phyloP scores from a whole-genome alignment of 2,329 filamentous ascomycete species.

The Fusarium chaquense region DNA sequence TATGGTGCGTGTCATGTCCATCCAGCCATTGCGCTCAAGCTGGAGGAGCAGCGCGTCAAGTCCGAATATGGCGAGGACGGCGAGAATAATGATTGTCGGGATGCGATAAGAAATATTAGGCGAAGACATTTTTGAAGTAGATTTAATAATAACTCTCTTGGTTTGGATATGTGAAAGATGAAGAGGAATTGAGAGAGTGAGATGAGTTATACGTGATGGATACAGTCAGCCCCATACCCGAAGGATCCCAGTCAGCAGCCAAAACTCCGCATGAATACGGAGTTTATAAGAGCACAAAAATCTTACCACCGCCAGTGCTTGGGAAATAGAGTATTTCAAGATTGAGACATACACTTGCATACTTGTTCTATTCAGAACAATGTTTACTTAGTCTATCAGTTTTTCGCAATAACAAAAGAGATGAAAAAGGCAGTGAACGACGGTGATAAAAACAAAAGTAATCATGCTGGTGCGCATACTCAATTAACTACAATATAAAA shows the following conservation, averaged over 20 bases:
- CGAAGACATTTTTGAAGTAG: slow-evolving; percentile 12
- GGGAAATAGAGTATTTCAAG: neutral
- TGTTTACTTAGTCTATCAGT: neutral
- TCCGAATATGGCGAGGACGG: slow-evolving; percentile 34
- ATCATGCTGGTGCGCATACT: neutral
- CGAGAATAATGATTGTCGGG: slow-evolving; percentile 30
- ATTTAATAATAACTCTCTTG: neutral
- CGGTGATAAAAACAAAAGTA: neutral
- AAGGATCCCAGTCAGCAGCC: neutral
- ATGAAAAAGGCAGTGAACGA: too few species aligned
- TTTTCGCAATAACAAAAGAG: neutral
- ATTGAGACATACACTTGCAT: neutral
- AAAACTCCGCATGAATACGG: neutral
- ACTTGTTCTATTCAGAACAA: neutral
- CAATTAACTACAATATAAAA: slow-evolving; percentile 10
- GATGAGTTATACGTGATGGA: neutral
- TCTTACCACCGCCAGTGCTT: neutral
- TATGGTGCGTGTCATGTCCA: slow-evolving; percentile 18
- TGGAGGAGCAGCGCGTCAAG: slow-evolving; percentile 42
- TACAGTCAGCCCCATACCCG: slow-evolving; percentile 14
- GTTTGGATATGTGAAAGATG: neutral
- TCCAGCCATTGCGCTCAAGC: slow-evolving; percentile 42
- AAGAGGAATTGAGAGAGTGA: neutral
- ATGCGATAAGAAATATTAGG: slow-evolving; percentile 21
- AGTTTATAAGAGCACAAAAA: neutral